These are phyloP conservation scores for Rehmannia glutinosa DNA, from an alignment of 257 asterid species.

Conservation along the genomic window DNA sequence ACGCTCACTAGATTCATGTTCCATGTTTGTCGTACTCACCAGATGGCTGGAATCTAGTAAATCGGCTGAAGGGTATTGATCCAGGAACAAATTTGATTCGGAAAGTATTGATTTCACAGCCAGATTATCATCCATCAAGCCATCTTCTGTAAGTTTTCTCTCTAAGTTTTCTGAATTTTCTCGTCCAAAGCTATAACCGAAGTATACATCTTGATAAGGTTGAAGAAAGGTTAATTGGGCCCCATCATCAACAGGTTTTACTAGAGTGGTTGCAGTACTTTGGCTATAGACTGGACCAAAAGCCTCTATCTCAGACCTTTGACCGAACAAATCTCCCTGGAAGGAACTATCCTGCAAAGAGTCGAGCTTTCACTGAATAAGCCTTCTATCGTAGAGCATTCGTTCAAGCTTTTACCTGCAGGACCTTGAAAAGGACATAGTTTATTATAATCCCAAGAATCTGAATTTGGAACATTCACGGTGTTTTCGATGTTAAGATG, in stretches of 20 bases:
- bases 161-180: background rate
- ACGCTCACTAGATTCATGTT: too few relatives aligned
- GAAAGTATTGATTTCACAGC: background rate
- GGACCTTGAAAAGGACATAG: conserved; percentile 2
- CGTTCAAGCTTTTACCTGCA: background rate
- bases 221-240: conserved; percentile 8
- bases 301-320: conserved; percentile 9
- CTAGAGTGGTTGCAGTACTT: conserved; percentile 14
- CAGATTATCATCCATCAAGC: background rate
- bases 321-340: conserved; percentile 15
- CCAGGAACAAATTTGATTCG: background rate
- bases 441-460: background rate
- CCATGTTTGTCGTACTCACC: background rate
- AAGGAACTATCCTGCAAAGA: conserved; percentile 22
- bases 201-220: conserved; percentile 10
- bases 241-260: conserved; percentile 12
- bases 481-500: conserved; percentile 16
- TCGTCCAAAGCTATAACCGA: conserved; percentile 1
- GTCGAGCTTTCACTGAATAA: conserved; percentile 16
- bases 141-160: conserved; percentile 13
- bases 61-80: conserved; percentile 6
- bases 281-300: conserved; percentile 14
- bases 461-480: background rate
- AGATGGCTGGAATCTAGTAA: conserved; percentile 4
- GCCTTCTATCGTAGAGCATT: conserved; percentile 9